Conservation (phyloP, 208 protist genomes). For the Wallacemonas sp. region DNA sequence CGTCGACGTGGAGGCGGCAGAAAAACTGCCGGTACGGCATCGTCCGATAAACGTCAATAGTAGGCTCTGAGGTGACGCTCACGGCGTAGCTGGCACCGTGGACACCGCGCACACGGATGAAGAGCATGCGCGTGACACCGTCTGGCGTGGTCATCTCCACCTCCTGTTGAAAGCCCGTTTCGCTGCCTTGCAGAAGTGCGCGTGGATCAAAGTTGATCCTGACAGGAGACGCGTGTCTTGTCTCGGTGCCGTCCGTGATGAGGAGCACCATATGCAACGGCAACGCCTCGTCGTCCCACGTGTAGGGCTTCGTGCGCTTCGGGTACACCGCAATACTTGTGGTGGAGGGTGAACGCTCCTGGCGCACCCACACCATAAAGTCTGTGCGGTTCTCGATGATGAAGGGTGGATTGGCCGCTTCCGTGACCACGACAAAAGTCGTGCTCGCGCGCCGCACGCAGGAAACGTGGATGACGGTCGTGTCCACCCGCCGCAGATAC, state of each 20-base stretch:
- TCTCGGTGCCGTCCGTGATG: conserved; percentile 9
- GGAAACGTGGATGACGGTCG: conserved; percentile 49
- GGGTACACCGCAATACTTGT: conserved; percentile 40
- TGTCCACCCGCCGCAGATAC: conserved; percentile 30
- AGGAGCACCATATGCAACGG: conserved; percentile 32
- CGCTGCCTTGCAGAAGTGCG: conserved; percentile 13
- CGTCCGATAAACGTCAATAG: conserved; percentile 56
- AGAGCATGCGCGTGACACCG: conserved; percentile 27
- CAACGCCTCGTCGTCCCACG: conserved; percentile 47
- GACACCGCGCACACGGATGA: conserved; percentile 65
- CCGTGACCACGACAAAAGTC: conserved; percentile 53
- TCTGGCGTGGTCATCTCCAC: background rate
- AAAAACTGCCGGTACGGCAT: conserved; percentile 64
- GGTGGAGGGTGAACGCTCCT: conserved; percentile 31
- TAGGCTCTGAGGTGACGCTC: conserved; percentile 64
- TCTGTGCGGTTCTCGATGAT: conserved; percentile 75
- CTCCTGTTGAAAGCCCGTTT: conserved; percentile 21
- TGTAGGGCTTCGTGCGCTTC: conserved; percentile 50
- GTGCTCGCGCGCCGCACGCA: conserved; percentile 40
- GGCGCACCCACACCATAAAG: conserved; percentile 49
- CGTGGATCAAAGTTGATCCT: conserved; percentile 69
- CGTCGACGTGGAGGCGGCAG: conserved; percentile 48
- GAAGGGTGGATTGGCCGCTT: conserved; percentile 48
- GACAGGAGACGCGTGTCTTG: conserved; percentile 2
- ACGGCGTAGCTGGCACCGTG: conserved; percentile 66